phyloP scores from a whole-genome alignment of 1,284 basidiomycete species.

The Coniophora puteana region DNA sequence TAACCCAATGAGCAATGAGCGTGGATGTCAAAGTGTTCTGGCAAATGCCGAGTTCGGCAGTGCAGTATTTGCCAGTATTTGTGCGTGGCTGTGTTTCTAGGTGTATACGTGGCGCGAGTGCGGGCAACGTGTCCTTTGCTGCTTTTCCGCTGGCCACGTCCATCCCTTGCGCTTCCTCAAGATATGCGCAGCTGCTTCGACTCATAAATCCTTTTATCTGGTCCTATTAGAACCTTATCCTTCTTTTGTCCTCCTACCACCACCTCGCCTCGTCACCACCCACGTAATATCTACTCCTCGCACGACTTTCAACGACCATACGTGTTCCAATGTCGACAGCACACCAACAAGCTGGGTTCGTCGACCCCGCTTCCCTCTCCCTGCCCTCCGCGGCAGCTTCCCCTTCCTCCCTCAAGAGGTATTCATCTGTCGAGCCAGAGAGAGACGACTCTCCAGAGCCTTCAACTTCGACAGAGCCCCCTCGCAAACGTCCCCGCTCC shows the following conservation, averaged over 20 bases:
- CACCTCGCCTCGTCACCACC: neutral
- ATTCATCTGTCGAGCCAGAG: conserved; percentile 24
- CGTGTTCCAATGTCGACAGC: conserved; percentile 7
- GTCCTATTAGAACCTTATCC: conserved; percentile 23
- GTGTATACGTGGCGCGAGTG: conserved; percentile 31
- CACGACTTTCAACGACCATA: neutral
- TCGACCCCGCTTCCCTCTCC: conserved; percentile 37
- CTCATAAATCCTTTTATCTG: conserved; percentile 9
- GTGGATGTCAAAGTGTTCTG: too few species aligned
- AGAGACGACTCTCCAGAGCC: conserved; percentile 26
- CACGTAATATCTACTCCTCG: conserved; percentile 8
- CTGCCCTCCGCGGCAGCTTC: conserved; percentile 33
- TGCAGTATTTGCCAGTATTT: conserved; percentile 14
- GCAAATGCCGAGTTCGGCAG: too few species aligned
- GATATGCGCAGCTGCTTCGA: conserved; percentile 10
- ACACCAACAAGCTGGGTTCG: conserved; percentile 23
- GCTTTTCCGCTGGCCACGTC: conserved; percentile 18
- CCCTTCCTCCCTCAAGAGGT: conserved; percentile 25
- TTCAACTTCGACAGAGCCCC: conserved; percentile 34
- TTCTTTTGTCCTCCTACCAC: neutral
- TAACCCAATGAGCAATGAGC: too few species aligned
- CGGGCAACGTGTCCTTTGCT: conserved; percentile 18
- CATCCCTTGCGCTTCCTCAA: conserved; percentile 2
- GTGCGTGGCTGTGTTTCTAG: conserved; percentile 9
- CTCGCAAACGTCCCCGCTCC: conserved; percentile 67